Conservation (phyloP, 2,329 filamentous ascomycete genomes). For the Podosphaera aphanis region DNA sequence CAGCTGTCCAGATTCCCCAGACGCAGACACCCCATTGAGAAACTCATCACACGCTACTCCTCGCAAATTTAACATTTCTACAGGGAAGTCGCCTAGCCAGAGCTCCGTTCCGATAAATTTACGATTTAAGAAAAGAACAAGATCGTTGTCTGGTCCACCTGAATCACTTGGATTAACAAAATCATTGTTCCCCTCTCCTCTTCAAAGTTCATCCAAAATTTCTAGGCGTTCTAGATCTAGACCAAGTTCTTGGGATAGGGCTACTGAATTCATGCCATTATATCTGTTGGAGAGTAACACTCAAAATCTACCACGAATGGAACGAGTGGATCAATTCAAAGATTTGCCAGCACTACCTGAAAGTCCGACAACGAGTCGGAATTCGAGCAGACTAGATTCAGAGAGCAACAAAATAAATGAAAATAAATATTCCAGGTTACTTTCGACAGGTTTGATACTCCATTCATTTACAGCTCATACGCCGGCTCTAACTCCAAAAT, state of each 20-base stretch:
- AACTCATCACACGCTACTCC: conserved; percentile 7
- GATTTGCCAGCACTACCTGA: conserved; percentile 25
- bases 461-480: too few species aligned
- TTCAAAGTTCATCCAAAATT: conserved; percentile 13
- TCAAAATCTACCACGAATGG: conserved; percentile 7
- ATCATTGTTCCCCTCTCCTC: not conserved
- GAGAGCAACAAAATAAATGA: not conserved
- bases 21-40: conserved; percentile 10
- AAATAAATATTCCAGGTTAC: too few species aligned
- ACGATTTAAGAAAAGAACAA: conserved; percentile 21
- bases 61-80: conserved; percentile 9
- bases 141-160: conserved; percentile 21
- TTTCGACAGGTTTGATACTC: too few species aligned
- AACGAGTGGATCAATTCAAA: conserved; percentile 16
- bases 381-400: conserved; percentile 18
- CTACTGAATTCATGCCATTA: conserved; percentile 54
- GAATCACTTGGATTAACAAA: conserved; percentile 16
- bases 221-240: conserved; percentile 20
- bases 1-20: conserved; percentile 27
- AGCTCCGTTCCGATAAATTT: conserved; percentile 27
- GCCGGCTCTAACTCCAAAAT: too few species aligned
- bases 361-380: conserved; percentile 24
- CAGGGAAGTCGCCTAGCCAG: conserved; percentile 20
- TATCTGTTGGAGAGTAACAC: conserved; percentile 45
- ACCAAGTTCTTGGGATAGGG: conserved; percentile 37